A percentile compares a stretch with the other conserved stretches of the same genome.
phyloP scores from a whole-genome alignment of 148 eudicot species.

The Salicornia ramosissima region DNA sequence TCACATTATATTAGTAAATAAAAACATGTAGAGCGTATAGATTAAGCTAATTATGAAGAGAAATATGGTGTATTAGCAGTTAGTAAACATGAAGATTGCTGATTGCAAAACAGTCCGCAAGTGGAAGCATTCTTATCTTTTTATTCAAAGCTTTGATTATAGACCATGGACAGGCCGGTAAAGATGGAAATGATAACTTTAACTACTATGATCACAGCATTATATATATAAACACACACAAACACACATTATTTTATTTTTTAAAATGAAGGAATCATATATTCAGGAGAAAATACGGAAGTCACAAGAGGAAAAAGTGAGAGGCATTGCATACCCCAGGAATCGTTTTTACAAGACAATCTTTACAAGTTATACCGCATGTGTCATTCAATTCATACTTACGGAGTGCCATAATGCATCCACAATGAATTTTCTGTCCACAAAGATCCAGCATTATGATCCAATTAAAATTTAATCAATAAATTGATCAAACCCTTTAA shows the following conservation, averaged over 20 bases:
- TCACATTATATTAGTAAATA: no score
- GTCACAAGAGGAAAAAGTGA: background rate
- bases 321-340: conserved; percentile 14
- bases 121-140: background rate
- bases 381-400: background rate
- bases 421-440: conserved; percentile 23
- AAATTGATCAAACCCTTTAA: background rate
- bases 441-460: background rate
- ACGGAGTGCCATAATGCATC: conserved; percentile 24
- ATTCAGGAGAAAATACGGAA: background rate
- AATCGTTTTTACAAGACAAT: conserved; percentile 5
- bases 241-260: no score
- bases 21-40: background rate
- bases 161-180: background rate
- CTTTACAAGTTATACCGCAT: conserved; percentile 16
- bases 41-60: background rate
- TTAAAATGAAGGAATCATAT: background rate
- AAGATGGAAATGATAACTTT: background rate
- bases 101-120: no score
- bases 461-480: background rate
- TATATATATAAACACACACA: background rate
- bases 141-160: background rate
- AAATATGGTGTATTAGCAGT: no score
- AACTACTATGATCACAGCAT: background rate
- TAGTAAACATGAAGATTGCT: no score